Conservation (phyloP, 768 basidiomycete genomes). For the Russula sp. region DNA sequence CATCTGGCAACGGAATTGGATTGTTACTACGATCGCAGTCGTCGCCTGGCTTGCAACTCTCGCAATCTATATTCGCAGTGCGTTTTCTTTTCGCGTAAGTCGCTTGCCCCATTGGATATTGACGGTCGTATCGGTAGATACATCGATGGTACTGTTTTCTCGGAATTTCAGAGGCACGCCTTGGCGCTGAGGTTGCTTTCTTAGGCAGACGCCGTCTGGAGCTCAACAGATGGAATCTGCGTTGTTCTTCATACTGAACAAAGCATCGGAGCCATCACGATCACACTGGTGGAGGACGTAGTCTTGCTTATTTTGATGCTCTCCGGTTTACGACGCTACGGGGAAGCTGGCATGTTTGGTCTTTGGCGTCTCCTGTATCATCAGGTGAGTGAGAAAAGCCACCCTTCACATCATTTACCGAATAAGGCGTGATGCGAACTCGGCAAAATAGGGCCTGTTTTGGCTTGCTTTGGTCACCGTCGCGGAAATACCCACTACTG, state of each 20-base stretch:
- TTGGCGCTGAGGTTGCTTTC: background rate
- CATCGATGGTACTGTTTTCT: background rate
- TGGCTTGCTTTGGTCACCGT: constrained; percentile 15
- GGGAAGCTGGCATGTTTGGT: constrained; percentile 10
- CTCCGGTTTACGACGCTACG: constrained; percentile 13
- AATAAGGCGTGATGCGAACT: background rate
- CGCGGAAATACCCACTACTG: constrained; percentile 17
- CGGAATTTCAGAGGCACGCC: background rate
- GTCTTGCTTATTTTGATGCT: constrained; percentile 14
- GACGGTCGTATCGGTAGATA: background rate
- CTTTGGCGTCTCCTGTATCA: constrained; percentile 17
- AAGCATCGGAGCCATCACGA: background rate
- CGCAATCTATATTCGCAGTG: constrained; percentile 10
- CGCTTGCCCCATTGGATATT: background rate
- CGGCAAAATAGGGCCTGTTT: constrained; percentile 4
- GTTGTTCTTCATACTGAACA: background rate
- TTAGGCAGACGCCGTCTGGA: constrained; percentile 6
- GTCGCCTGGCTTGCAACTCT: constrained; percentile 8
- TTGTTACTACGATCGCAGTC: constrained; percentile 1
- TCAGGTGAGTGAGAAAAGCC: constrained; percentile 4
- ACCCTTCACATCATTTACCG: background rate
- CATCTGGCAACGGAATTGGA: constrained; percentile 9
- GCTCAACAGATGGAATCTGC: background rate
- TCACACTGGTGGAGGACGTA: constrained; percentile 10
- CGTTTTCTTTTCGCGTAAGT: background rate